Evolutionary conservation across 371 early-diverging fungal genomes (phyloP).

Genomic region (Rhizopus arrhizus): DNA sequence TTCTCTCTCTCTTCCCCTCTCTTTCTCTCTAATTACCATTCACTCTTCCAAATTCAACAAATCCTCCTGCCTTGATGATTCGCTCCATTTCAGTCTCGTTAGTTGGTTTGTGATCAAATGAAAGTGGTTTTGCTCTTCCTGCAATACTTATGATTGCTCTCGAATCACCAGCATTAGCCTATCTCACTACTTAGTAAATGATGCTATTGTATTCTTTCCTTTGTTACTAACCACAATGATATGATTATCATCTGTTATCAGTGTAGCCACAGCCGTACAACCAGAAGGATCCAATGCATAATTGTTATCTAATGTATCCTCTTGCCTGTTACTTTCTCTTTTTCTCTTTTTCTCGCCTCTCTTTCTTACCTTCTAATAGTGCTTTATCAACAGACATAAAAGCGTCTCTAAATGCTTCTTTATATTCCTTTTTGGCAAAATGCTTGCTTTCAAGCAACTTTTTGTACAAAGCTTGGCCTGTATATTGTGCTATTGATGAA

Average conservation of each 20-base stretch:
- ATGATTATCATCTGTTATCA: conserved; percentile 27
- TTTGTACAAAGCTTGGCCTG: conserved; percentile 75
- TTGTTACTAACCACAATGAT: conserved; percentile 28
- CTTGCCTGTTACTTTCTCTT: not conserved
- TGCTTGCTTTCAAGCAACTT: conserved; percentile 62
- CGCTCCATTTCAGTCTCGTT: conserved; percentile 76
- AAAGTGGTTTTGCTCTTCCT: conserved; percentile 75
- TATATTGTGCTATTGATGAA: conserved; percentile 76
- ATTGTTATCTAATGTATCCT: conserved; percentile 58
- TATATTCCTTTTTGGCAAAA: conserved; percentile 69
- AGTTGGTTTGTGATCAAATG: conserved; percentile 90
- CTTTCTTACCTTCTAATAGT: conserved; percentile 66
- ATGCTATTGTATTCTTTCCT: not conserved
- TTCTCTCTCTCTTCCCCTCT: conserved; percentile 31
- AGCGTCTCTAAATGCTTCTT: conserved; percentile 77
- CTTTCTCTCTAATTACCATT: conserved; percentile 65
- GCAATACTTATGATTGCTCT: conserved; percentile 76
- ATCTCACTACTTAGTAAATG: not conserved
- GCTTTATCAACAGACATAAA: conserved; percentile 82
- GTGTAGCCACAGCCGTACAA: conserved; percentile 83
- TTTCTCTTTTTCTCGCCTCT: not conserved
- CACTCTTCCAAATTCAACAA: conserved; percentile 93
- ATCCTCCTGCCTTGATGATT: conserved; percentile 88
- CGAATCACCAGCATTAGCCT: conserved; percentile 93
- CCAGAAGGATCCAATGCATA: conserved; percentile 81